These are phyloP conservation scores for Lobosporangium transversale DNA, from an alignment of 192 early-diverging fungal species.

Conservation along the genomic window DNA sequence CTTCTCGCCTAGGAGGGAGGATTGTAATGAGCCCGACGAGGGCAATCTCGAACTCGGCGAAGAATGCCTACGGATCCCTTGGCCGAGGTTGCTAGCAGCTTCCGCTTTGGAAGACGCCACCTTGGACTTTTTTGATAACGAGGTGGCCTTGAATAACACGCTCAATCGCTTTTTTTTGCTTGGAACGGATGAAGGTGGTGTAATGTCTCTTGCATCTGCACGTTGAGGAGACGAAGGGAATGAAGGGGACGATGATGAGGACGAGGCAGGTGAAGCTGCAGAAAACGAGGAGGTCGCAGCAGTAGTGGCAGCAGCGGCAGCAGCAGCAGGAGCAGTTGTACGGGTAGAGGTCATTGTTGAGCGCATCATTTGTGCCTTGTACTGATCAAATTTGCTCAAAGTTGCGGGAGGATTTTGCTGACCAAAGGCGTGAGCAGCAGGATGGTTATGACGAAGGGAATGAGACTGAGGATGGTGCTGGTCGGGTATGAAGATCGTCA, in stretches of 20 bases:
- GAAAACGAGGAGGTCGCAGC: background rate
- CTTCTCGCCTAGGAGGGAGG: background rate
- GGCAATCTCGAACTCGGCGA: background rate
- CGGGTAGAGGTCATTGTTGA: constrained; percentile 2
- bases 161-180: background rate
- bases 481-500: background rate
- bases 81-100: background rate
- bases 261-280: background rate
- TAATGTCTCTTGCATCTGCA: no score
- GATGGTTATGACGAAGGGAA: background rate
- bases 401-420: background rate
- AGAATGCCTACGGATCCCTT: background rate
- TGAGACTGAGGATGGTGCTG: background rate
- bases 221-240: background rate
- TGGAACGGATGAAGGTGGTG: background rate
- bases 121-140: background rate
- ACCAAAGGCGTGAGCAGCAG: no score
- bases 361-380: constrained; percentile 35
- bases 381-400: constrained; percentile 38
- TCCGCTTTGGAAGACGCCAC: background rate
- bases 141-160: background rate
- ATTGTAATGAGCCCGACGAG: background rate
- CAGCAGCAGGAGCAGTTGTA: background rate
- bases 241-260: background rate
- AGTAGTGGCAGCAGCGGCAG: background rate